Percentiles rank a stretch among this genome's conserved stretches.
Conservation (phyloP, 495 filamentous ascomycete species). For the Neurospora sp. region DNA sequence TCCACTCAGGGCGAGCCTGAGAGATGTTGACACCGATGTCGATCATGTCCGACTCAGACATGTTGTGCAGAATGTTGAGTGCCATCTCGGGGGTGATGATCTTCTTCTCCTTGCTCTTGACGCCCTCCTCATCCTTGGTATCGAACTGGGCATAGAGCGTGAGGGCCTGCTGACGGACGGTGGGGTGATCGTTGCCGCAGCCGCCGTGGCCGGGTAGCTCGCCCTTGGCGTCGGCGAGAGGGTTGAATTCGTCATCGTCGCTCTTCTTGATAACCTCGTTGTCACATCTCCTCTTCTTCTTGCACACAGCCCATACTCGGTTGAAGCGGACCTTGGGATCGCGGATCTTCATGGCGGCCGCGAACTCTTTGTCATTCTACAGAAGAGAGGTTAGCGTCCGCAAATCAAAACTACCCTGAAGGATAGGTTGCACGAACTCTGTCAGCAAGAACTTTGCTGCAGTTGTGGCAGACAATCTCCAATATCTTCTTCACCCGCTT, state of each 20-base stretch:
- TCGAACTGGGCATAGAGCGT: slow-evolving; percentile 52
- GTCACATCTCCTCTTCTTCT: slow-evolving; percentile 74
- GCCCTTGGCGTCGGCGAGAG: slow-evolving; percentile 38
- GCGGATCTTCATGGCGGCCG: slow-evolving; percentile 66
- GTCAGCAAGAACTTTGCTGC: slow-evolving; percentile 88
- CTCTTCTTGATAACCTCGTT: slow-evolving; percentile 58
- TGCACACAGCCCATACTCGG: slow-evolving; percentile 77
- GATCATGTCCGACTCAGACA: slow-evolving; percentile 65
- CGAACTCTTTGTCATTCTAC: slow-evolving; percentile 75
- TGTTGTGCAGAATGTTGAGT: slow-evolving; percentile 73
- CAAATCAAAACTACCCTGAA: slow-evolving; percentile 32
- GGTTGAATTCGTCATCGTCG: slow-evolving; percentile 39
- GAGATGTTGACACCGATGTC: slow-evolving; percentile 86
- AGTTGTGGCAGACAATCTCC: slow-evolving; percentile 96
- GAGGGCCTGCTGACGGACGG: slow-evolving; percentile 75
- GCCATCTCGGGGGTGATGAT: slow-evolving; percentile 74
- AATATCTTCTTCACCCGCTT: slow-evolving; percentile 96
- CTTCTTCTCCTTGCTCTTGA: slow-evolving; percentile 78
- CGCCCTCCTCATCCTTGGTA: slow-evolving; percentile 56
- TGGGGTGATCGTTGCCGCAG: slow-evolving; percentile 84
- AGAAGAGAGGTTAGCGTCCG: slow-evolving; percentile 52
- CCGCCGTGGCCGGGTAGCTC: slow-evolving; percentile 59
- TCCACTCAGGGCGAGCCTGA: slow-evolving; percentile 95
- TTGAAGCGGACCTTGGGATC: slow-evolving; percentile 93
- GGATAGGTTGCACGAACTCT: slow-evolving; percentile 67